These are phyloP conservation scores for Vaccinium macrocarpon DNA, from an alignment of 148 eudicot species.

Conservation along the genomic window DNA sequence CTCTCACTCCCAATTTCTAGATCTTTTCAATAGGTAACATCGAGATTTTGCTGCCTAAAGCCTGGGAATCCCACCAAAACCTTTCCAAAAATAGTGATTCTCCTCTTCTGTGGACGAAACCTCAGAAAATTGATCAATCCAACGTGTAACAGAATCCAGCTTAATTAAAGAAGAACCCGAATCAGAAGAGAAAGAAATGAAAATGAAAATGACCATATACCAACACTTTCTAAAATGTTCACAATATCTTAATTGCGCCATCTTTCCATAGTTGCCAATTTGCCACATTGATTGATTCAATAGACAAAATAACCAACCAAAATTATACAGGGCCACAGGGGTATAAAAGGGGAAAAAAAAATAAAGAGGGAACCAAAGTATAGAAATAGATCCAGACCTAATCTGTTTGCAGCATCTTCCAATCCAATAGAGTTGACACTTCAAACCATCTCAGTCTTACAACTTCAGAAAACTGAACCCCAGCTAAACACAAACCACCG, in stretches of 20 bases:
- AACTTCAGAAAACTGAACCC: conserved; percentile 64
- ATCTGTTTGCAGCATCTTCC: conserved; percentile 68
- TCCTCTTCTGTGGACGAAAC: conserved; percentile 65
- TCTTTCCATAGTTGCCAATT: conserved; percentile 81
- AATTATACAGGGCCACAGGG: too few species aligned
- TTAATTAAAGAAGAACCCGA: background rate
- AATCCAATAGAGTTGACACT: conserved; percentile 66
- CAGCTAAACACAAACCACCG: background rate
- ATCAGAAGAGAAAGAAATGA: background rate
- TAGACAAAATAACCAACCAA: background rate
- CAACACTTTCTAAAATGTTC: conserved; percentile 80
- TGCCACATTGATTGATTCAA: conserved; percentile 19
- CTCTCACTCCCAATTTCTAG: background rate
- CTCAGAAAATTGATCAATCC: conserved; percentile 29
- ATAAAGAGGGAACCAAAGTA: background rate
- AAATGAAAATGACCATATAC: conserved; percentile 34
- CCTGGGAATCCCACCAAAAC: conserved; percentile 65
- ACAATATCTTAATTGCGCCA: conserved; percentile 86
- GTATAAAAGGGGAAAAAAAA: too few species aligned
- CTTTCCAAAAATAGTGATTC: conserved; percentile 80
- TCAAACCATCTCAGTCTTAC: conserved; percentile 73
- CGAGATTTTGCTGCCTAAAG: conserved; percentile 43
- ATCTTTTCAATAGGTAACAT: background rate
- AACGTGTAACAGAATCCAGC: background rate
- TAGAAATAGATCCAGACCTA: conserved; percentile 38